A percentile compares a stretch with the other conserved stretches of the same genome.
phyloP scores from a whole-genome alignment of 768 basidiomycete species.

The Boletus pseudo-olivaceus region DNA sequence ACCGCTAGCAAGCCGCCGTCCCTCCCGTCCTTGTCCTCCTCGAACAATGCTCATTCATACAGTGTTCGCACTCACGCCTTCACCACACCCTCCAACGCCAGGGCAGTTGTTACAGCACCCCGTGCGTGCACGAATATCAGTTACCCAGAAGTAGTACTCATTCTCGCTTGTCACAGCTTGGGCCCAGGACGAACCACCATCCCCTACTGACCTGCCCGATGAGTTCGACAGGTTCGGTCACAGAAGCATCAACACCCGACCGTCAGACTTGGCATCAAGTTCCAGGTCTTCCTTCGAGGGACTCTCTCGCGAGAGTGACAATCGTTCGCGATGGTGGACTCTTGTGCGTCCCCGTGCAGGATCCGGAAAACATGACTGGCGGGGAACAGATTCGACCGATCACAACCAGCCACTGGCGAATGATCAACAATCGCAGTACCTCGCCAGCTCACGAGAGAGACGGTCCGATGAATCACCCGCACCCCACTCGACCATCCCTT shows the following conservation, averaged over 20 bases:
- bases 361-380: constrained; percentile 5
- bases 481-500: constrained; percentile 24
- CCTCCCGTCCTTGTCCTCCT: constrained; percentile 25
- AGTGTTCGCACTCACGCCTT: constrained; percentile 26
- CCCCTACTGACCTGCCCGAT: constrained; percentile 50
- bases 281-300: constrained; percentile 41
- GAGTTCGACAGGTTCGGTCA: constrained; percentile 31
- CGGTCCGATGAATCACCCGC: constrained; percentile 20
- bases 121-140: constrained; percentile 43
- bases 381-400: background rate
- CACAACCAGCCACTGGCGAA: constrained; percentile 3
- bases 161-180: constrained; percentile 50
- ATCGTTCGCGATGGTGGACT: constrained; percentile 66
- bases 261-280: constrained; percentile 50
- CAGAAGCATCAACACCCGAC: constrained; percentile 38
- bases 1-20: constrained; percentile 17
- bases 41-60: constrained; percentile 26
- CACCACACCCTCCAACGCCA: constrained; percentile 39
- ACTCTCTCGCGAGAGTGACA: constrained; percentile 31
- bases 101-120: constrained; percentile 63
- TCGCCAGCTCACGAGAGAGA: constrained; percentile 12
- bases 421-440: constrained; percentile 17
- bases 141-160: background rate
- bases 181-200: constrained; percentile 82
- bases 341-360: constrained; percentile 59